Base-by-base conservation (phyloP, 1,139 yeast species). In the Lodderomyces parapsilosis region DNA sequence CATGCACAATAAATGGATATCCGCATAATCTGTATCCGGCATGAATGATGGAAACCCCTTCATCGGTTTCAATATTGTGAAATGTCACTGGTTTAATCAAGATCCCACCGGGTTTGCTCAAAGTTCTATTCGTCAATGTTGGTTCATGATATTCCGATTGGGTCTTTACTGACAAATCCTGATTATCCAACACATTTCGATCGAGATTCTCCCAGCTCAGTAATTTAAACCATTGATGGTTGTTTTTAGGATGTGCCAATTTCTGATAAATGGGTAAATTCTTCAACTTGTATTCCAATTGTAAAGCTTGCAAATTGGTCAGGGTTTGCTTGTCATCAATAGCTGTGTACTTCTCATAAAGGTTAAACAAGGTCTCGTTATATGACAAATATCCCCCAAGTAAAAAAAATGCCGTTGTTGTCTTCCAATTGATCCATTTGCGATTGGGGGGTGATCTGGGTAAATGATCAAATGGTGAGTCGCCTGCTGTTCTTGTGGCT, bases 1-100 rank as follows among this genome's bases (percentile, higher is more conserved):
- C 98, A 58, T 91, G 98, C 1, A 89, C 77, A 31, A 91, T 68
- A 53, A 87, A 82, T 1, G 97, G 97, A 58, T 85, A 90, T 2
- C 98, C 98, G 39, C 94, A 83, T 30, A 90, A 65, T 49, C 77
- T 76, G 57, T 84, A 80, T 0, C 98, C 98, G 40, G 86, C 74
- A 59, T 89, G 96, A 22, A 88, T 72, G 3, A 86, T 72, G 0
- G 89, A 77, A 0, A 86, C 75, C 0, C 85, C 75, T 47, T 87
- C 84, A 45, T 78, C 72, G 2, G 81, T 76, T 28, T 65, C 66
- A 7, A 65, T 54, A 51, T 86, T 81, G 49, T 81, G 79, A 57
- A 86, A 90, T 14, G 85, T 74, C 18, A 81, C 70, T 2, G 96
- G 96, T 38, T 83, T 78, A 37, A 87, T 75, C 7, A 89, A 76